These are phyloP conservation scores for Trichoderma sp. DNA, from an alignment of 2,329 filamentous ascomycete genomes.

Conservation along the genomic window DNA sequence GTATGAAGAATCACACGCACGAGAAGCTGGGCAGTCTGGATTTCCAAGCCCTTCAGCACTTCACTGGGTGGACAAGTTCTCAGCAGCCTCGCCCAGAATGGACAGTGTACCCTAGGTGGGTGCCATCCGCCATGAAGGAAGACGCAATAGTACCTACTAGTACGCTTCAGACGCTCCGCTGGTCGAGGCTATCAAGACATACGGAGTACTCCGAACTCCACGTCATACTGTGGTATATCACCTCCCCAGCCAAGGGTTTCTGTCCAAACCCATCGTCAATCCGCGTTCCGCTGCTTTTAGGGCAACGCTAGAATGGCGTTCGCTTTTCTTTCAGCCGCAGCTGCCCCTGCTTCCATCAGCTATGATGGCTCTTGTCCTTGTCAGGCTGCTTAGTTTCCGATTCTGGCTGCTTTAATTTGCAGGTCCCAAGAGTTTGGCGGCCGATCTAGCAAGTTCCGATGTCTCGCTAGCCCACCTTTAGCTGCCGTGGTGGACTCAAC, in stretches of 20 bases:
- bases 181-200: not conserved
- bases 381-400: not conserved
- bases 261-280: not conserved
- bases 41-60: not conserved
- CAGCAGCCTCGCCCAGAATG: not conserved
- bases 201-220: too few relatives aligned
- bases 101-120: not conserved
- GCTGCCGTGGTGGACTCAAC: not conserved
- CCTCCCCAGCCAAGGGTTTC: not conserved
- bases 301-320: not conserved
- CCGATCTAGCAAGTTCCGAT: not conserved
- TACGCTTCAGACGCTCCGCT: not conserved
- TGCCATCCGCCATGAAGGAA: not conserved
- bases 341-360: not conserved
- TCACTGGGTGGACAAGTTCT: not conserved
- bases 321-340: not conserved
- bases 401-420: not conserved
- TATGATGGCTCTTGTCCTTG: not conserved
- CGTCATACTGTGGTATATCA: not conserved
- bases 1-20: not conserved
- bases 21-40: not conserved
- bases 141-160: not conserved
- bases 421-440: not conserved
- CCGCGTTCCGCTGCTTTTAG: not conserved
- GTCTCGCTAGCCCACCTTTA: constrained; percentile 1